Conservation (phyloP, 108 stramenopile genomes). For the Fragilaria radians region DNA sequence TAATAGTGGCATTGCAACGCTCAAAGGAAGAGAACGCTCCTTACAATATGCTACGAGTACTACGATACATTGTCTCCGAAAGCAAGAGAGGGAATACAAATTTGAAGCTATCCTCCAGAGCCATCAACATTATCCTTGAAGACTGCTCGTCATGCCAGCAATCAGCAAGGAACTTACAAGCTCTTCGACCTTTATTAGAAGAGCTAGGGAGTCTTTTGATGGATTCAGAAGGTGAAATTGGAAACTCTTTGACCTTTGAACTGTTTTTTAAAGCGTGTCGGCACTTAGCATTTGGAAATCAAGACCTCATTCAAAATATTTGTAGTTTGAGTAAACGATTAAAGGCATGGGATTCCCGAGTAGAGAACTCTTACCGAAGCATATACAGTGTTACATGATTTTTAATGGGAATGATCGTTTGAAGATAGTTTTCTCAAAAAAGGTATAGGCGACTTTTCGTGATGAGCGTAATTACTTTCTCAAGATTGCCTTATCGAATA, state of each 20-base stretch:
- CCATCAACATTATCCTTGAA: background rate
- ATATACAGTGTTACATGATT: background rate
- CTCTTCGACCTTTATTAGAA: no score
- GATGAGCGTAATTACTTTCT: no score
- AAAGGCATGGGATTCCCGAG: slow-evolving; percentile 1
- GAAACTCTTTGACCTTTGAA: background rate
- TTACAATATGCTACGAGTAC: background rate
- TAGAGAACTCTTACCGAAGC: background rate
- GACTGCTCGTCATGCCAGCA: background rate
- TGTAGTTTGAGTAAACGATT: background rate
- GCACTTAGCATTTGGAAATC: background rate
- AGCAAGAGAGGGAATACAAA: background rate
- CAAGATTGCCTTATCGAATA: no score
- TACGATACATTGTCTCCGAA: background rate
- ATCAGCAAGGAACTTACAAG: no score
- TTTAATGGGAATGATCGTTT: no score
- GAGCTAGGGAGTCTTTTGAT: background rate
- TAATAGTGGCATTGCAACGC: background rate
- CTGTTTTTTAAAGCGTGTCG: background rate
- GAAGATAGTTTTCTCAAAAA: no score
- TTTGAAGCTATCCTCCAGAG: background rate
- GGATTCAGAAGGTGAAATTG: background rate
- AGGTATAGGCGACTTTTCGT: no score
- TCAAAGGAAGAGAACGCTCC: background rate
- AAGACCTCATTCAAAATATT: background rate